Evolutionary conservation across 306 rosid species (phyloP), one percentile per base, ranked within the genome.

Genomic region (Prosopis cineraria): DNA sequence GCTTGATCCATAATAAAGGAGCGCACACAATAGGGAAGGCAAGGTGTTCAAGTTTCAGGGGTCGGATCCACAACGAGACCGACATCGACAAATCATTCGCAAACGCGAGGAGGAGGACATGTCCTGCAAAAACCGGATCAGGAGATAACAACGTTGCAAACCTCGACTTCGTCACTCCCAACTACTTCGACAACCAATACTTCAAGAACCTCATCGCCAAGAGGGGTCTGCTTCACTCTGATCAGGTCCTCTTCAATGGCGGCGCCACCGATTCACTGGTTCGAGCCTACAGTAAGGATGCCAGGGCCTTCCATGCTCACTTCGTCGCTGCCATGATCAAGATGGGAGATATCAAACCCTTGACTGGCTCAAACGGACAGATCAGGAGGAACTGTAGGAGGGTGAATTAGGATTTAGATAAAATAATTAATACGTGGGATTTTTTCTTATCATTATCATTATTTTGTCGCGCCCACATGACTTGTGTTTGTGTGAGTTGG

Each of bases 11-110:
- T 58, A 59, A 10, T 64, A 47, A 41, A 93, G 97, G 97, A 33
- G 83, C 89, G 0, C 98, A 90, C 85, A 94, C 98, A 31, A 88
- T 92, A 16, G 98, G 98, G 5, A 75, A 76, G 73, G 85, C 98
- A 47, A 88, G 78, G 79, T 94, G 98, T n/a, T 40, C 77, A n/a
- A 0, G 3, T 19, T 94, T 92, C 86, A 88, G 91, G 78, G 0
- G 1, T 3, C 86, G 74, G 48, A 82, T 94, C 65, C 88, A 94
- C 82, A 85, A 79, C 10, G 91, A 92, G 29, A 68, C 24, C 52
- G 82, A 89, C 78, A 90, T 94, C 1, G 90, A 90, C 20, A 16
- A 55, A 10, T 76, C 87, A 63, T 92, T 94, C 56, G 96, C 97
- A 3, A 25, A 80, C 52, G 55, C 65, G 0, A 94, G 81, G 64